Evolutionary conservation across 2,329 filamentous ascomycete species (phyloP).

Genomic region (Exutisphaerella laricina): DNA sequence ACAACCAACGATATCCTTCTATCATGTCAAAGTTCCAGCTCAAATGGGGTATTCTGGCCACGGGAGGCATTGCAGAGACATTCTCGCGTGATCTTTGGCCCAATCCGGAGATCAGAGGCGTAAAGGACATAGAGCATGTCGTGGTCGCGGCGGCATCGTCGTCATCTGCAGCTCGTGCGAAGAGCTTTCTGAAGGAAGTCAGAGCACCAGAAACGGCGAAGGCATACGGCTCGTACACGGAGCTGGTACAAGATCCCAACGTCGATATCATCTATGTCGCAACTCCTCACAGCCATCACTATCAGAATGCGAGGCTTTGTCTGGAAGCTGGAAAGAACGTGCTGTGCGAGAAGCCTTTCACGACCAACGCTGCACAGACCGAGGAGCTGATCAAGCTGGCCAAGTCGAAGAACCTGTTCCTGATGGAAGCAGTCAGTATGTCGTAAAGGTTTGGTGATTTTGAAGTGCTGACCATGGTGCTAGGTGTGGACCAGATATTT

Average conservation of each 20-base stretch:
- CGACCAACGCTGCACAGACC: slow-evolving; percentile 73
- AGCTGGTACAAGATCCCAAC: slow-evolving; percentile 70
- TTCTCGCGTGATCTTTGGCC: slow-evolving; percentile 72
- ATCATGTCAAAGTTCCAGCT: slow-evolving; percentile 33
- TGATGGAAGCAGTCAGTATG: slow-evolving; percentile 58
- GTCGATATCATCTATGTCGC: slow-evolving; percentile 86
- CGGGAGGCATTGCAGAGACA: slow-evolving; percentile 45
- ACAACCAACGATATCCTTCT: not conserved
- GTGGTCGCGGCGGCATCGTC: slow-evolving; percentile 78
- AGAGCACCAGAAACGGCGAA: slow-evolving; percentile 63
- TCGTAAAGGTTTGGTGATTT: not conserved
- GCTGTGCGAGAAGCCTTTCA: slow-evolving; percentile 86
- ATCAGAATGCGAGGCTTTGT: slow-evolving; percentile 82
- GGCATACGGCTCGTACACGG: slow-evolving; percentile 74
- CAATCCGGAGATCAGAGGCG: slow-evolving; percentile 63
- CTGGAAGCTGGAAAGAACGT: slow-evolving; percentile 81
- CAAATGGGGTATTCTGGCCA: slow-evolving; percentile 44
- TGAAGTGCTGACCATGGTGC: slow-evolving; percentile 1
- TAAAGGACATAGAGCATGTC: slow-evolving; percentile 67
- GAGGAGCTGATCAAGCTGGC: slow-evolving; percentile 67
- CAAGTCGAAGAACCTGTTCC: slow-evolving; percentile 61
- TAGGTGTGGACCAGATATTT: slow-evolving; percentile 85
- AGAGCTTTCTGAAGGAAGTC: slow-evolving; percentile 65
- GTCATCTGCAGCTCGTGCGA: slow-evolving; percentile 61
- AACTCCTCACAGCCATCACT: slow-evolving; percentile 88